Conservation (phyloP, 2,329 filamentous ascomycete species). For the Fusarium lyarnte region DNA sequence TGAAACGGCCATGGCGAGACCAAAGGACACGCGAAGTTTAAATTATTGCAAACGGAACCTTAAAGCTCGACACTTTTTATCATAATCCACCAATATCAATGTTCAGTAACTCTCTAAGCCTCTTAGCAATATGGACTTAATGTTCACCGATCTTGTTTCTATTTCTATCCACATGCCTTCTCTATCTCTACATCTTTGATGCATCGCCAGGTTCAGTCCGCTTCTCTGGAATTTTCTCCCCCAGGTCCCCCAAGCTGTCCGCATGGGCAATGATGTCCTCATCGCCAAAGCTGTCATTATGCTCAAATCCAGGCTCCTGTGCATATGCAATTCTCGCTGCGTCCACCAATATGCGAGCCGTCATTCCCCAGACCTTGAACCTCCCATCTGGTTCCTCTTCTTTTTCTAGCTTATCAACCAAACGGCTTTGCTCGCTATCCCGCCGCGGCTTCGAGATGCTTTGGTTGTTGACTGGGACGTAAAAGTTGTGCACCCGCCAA, state of each 20-base stretch:
- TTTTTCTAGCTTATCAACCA: conserved; percentile 57
- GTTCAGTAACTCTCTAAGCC: not conserved
- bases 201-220: conserved; percentile 44
- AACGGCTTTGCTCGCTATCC: conserved; percentile 54
- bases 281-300: conserved; percentile 64
- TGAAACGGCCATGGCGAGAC: not conserved
- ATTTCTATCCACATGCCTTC: not conserved
- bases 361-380: conserved; percentile 96
- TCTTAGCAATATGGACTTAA: not conserved
- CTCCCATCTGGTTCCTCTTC: conserved; percentile 59
- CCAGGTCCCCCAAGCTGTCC: conserved; percentile 57
- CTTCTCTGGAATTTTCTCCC: conserved; percentile 50
- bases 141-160: not conserved
- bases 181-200: conserved; percentile 46
- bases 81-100: not conserved
- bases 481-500: conserved; percentile 94
- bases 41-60: not conserved
- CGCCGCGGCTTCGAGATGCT: conserved; percentile 69
- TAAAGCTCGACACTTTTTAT: not conserved
- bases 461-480: conserved; percentile 81
- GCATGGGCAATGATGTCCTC: conserved; percentile 59
- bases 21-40: not conserved
- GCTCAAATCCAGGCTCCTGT: conserved; percentile 85
- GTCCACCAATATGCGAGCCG: conserved; percentile 88
- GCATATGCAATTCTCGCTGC: conserved; percentile 85